These are phyloP conservation scores for Schizophyllum commune DNA, from an alignment of 1,284 basidiomycete genomes.

Conservation along the genomic window DNA sequence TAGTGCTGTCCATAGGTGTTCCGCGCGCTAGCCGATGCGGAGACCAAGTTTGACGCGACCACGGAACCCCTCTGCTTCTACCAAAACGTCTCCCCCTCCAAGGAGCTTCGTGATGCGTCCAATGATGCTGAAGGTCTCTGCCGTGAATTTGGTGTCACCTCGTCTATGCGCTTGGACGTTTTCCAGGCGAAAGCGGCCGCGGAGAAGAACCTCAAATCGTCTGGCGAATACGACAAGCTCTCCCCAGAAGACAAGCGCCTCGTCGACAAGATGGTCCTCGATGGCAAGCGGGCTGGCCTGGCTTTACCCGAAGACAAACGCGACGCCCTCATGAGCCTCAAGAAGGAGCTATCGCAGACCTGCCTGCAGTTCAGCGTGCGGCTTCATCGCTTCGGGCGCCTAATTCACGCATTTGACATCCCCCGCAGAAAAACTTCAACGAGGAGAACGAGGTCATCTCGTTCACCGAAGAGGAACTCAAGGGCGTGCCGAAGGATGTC, in stretches of 20 bases:
- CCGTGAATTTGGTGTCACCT: conserved; percentile 61
- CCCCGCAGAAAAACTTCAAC: conserved; percentile 71
- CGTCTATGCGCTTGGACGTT: conserved; percentile 71
- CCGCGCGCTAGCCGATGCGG: conserved; percentile 43
- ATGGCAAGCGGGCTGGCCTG: conserved; percentile 69
- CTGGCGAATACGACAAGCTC: conserved; percentile 48
- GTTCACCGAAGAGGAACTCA: conserved; percentile 66
- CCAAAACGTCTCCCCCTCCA: conserved; percentile 68
- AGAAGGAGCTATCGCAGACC: conserved; percentile 63
- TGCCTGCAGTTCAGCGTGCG: conserved; percentile 70
- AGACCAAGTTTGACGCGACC: conserved; percentile 43
- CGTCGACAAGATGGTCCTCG: conserved; percentile 70
- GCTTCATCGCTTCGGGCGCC: neutral
- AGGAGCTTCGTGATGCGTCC: conserved; percentile 68
- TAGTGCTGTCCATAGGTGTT: neutral
- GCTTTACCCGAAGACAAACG: conserved; percentile 61
- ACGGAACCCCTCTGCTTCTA: conserved; percentile 66
- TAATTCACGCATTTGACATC: conserved; percentile 6
- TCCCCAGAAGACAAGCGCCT: conserved; percentile 63
- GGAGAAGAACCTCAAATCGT: conserved; percentile 54
- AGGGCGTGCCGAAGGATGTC: conserved; percentile 72
- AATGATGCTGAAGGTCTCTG: conserved; percentile 63
- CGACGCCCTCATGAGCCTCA: conserved; percentile 45
- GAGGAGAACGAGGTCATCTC: conserved; percentile 66
- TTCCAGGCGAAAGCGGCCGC: conserved; percentile 65